phyloP scores from a whole-genome alignment of 2,329 filamentous ascomycete genomes.

The Aureobasidium uvarum region DNA sequence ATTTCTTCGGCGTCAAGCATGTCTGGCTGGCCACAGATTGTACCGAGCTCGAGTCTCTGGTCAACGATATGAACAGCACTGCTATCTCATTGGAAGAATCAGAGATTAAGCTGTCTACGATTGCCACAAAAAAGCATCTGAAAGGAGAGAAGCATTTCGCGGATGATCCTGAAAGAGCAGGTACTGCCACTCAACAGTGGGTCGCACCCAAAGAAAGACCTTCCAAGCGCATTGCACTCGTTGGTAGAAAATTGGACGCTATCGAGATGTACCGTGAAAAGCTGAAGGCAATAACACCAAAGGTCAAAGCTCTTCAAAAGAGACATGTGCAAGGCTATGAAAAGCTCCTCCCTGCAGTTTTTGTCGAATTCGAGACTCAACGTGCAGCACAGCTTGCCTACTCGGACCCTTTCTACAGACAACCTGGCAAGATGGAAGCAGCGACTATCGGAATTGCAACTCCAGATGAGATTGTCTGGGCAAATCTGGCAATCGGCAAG shows the following conservation, averaged over 20 bases:
- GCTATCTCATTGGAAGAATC: constrained; percentile 46
- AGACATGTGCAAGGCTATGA: constrained; percentile 66
- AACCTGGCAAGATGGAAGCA: constrained; percentile 39
- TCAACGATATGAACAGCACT: constrained; percentile 46
- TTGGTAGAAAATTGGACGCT: constrained; percentile 83
- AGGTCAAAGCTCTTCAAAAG: constrained; percentile 57
- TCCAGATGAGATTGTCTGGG: constrained; percentile 45
- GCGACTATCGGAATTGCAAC: constrained; percentile 45
- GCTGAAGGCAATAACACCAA: constrained; percentile 69
- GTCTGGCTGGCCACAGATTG: constrained; percentile 49
- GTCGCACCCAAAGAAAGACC: constrained; percentile 71
- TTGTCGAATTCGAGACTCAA: constrained; percentile 83
- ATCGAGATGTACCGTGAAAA: constrained; percentile 82
- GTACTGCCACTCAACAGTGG: constrained; percentile 55
- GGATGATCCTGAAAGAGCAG: constrained; percentile 34
- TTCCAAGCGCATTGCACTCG: constrained; percentile 54
- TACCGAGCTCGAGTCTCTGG: constrained; percentile 44
- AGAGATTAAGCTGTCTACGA: constrained; percentile 44
- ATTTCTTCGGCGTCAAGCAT: constrained; percentile 42
- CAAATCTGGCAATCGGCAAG: constrained; percentile 43
- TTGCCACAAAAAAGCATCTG: constrained; percentile 34
- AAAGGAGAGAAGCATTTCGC: constrained; percentile 33
- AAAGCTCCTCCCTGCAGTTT: constrained; percentile 69
- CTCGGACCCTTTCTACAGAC: constrained; percentile 51
- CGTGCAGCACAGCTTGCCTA: constrained; percentile 76